Evolutionary conservation across 306 rosid genomes (phyloP), one percentile per base, ranked within the genome.

Genomic region (Glycine soja): DNA sequence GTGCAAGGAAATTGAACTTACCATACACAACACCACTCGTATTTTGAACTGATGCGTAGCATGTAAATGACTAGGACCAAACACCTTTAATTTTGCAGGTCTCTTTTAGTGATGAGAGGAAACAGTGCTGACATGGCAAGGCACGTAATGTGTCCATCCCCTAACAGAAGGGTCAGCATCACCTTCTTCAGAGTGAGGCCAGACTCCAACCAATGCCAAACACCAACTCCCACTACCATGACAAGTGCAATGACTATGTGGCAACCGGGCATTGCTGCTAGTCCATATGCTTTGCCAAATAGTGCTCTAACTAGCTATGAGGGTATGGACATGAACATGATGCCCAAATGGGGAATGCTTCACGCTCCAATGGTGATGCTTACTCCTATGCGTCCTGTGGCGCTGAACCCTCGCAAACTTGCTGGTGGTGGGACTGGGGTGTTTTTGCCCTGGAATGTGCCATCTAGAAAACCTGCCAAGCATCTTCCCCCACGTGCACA

Each of bases 401-500:
- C 81, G 51, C 4, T 85, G 83, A 91, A 89, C 72, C 90, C 94
- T 12, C 89, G 54, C 75, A 88, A 85, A 72, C 82, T 89, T 38
- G 89, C 88, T 61, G 90, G 81, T 48, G 90, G 92, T 70, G 99
- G 99, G 43, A 96, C 99, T 10, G 99, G 99, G 5, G 99, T 95
- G 47, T 95, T 95, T 90, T 84, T 95, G 78, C 99, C 99, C 2
- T 96, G 99, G 99, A 88, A 94, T 46, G 85, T 86, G 63, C 88
- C 87, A 54, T 75, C 99, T 34, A 92, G 95, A 83, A 96, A 93
- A 70, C 92, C 89, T 63, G 89, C 90, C 16, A 96, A 90, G 80
- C 98, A 96, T 86, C 97, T 96, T 85, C 99, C 98, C 6, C 99
- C 98, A 0, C 97, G 99, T 0, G 99, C 98, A 18, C 97, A 92